Conservation (phyloP, 208 protist species). For the Leishmania major region DNA sequence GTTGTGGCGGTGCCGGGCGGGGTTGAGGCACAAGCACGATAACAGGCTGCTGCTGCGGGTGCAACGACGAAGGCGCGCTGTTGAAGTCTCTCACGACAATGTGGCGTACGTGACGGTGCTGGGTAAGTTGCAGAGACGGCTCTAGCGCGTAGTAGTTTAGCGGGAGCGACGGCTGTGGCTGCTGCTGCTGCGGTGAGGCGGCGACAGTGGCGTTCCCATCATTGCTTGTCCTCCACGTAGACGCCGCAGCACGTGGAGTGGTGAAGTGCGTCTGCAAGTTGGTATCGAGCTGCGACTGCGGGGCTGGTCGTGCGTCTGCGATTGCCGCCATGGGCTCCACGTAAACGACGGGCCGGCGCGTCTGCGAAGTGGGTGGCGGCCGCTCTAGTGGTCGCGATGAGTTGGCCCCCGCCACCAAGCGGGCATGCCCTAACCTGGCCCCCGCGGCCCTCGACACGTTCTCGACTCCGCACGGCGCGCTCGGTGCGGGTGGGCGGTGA, state of each 20-base stretch:
- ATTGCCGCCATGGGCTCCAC: background rate
- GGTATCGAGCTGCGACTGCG: background rate
- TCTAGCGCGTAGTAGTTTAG: constrained; percentile 1
- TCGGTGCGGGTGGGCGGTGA: background rate
- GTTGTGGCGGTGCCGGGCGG: background rate
- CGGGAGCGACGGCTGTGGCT: background rate
- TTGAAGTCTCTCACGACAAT: constrained; percentile 2
- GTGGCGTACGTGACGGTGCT: constrained; percentile 28
- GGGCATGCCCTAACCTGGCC: background rate
- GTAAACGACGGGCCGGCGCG: background rate
- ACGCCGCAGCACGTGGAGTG: background rate
- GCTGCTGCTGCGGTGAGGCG: constrained; percentile 4
- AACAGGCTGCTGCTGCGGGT: background rate
- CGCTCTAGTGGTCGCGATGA: background rate
- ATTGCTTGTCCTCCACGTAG: background rate
- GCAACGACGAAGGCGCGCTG: background rate
- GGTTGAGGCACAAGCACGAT: background rate
- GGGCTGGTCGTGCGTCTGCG: background rate
- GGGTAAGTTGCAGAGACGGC: constrained; percentile 16
- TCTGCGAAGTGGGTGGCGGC: background rate
- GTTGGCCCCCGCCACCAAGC: background rate
- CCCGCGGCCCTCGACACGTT: too few species aligned
- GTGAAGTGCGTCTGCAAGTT: background rate
- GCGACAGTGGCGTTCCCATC: background rate
- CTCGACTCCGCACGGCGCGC: background rate